These are phyloP conservation scores for Termitomyces sp. DNA, from an alignment of 768 basidiomycete species.

Conservation along the genomic window DNA sequence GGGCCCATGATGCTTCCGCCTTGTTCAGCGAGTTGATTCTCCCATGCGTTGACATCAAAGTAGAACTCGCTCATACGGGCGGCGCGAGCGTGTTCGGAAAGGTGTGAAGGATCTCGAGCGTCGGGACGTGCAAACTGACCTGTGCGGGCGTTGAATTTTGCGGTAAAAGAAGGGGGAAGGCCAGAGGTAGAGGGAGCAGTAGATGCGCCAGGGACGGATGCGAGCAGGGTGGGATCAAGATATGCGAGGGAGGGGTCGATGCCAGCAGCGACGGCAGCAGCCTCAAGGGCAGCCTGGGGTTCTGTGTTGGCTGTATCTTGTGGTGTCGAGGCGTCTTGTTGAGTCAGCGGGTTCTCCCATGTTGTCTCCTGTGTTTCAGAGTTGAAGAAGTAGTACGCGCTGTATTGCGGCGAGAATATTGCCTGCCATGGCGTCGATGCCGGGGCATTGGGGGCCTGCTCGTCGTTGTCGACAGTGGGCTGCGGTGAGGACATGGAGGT, in stretches of 20 bases:
- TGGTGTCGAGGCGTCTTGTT: constrained; percentile 15
- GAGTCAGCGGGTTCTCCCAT: constrained; percentile 40
- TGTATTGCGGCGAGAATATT: constrained; percentile 72
- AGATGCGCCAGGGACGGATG: constrained; percentile 22
- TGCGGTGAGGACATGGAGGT: background rate
- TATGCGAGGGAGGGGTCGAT: constrained; percentile 81
- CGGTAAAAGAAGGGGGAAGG: constrained; percentile 47
- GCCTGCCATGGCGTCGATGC: constrained; percentile 66
- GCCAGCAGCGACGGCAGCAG: constrained; percentile 71
- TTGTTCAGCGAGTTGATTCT: constrained; percentile 57
- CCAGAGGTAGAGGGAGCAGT: constrained; percentile 27
- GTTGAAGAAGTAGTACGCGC: constrained; percentile 86
- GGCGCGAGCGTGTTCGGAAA: constrained; percentile 79
- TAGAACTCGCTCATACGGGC: constrained; percentile 87
- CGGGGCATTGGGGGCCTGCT: background rate
- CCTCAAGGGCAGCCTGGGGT: constrained; percentile 53
- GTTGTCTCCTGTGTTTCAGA: constrained; percentile 73
- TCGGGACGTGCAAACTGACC: constrained; percentile 68
- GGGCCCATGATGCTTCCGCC: constrained; percentile 34
- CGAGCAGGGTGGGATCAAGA: constrained; percentile 72
- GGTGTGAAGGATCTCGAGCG: constrained; percentile 67
- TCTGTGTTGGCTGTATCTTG: constrained; percentile 24
- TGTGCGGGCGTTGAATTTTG: constrained; percentile 81
- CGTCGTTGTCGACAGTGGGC: background rate
- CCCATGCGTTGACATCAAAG: constrained; percentile 83